Evolutionary conservation across 345 rosid genomes (phyloP).

Genomic region (Citrus medica): DNA sequence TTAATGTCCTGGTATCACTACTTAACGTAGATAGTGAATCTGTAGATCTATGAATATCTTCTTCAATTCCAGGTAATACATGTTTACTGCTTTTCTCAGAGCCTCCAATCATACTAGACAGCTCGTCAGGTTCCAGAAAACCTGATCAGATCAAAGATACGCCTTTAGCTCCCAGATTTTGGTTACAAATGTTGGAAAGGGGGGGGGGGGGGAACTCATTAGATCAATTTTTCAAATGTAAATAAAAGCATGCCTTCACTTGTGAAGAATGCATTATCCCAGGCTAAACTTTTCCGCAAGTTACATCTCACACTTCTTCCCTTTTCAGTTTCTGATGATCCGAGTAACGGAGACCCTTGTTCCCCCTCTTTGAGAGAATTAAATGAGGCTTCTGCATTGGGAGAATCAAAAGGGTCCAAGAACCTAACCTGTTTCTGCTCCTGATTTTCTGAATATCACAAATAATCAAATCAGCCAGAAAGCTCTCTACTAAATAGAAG

Average conservation of each 20-base stretch:
- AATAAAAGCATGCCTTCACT: conserved; percentile 52
- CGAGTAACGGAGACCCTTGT: conserved; percentile 30
- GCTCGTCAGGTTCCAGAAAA: conserved; percentile 80
- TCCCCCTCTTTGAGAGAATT: conserved; percentile 29
- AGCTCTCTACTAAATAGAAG: not conserved
- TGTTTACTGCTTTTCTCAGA: conserved; percentile 34
- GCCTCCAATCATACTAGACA: conserved; percentile 67
- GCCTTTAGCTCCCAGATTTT: not conserved
- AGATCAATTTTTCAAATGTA: not conserved
- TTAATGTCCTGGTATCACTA: conserved; percentile 58
- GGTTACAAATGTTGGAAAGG: not conserved
- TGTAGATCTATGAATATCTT: conserved; percentile 60
- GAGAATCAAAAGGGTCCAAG: conserved; percentile 26
- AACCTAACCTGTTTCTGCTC: conserved; percentile 30
- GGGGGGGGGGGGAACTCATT: not conserved
- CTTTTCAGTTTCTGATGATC: conserved; percentile 38
- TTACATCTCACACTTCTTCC: conserved; percentile 47
- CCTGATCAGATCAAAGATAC: conserved; percentile 38
- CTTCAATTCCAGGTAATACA: conserved; percentile 58
- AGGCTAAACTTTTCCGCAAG: conserved; percentile 85
- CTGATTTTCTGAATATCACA: conserved; percentile 34
- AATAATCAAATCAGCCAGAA: not conserved
- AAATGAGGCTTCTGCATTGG: conserved; percentile 17
- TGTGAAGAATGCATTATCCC: conserved; percentile 98
- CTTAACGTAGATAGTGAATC: conserved; percentile 74